Percentiles rank a stretch among this genome's conserved stretches.
phyloP scores from a whole-genome alignment of 2,329 filamentous ascomycete species.

The Alternaria gansuensis region DNA sequence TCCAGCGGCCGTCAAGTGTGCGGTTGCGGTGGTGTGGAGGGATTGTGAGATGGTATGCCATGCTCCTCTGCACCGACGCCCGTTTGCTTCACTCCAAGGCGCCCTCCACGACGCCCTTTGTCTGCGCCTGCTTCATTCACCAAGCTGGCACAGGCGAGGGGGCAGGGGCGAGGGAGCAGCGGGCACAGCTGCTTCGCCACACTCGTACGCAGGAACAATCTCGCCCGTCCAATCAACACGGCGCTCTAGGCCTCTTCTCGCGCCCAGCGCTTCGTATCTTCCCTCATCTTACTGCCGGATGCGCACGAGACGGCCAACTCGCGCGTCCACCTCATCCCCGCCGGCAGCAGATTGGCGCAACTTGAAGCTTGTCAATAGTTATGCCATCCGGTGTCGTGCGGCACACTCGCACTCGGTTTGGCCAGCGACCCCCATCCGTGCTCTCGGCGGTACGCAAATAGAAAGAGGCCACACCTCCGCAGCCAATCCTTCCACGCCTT shows the following conservation, averaged over 20 bases:
- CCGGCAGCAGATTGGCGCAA: not conserved
- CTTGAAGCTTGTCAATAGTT: slow-evolving; percentile 3
- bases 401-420: slow-evolving; percentile 17
- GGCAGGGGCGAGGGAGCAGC: slow-evolving; percentile 24
- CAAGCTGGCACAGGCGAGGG: slow-evolving; percentile 23
- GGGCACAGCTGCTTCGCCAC: slow-evolving; percentile 34
- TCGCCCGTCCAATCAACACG: slow-evolving; percentile 23
- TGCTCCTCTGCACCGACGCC: slow-evolving; percentile 4
- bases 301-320: not conserved
- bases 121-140: slow-evolving; percentile 9
- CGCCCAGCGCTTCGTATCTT: slow-evolving; percentile 17
- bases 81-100: slow-evolving; percentile 3
- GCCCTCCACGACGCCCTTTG: slow-evolving; percentile 12
- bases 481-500: slow-evolving; percentile 13
- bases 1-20: slow-evolving; percentile 20
- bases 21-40: not conserved
- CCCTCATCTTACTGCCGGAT: slow-evolving; percentile 4
- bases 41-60: not conserved
- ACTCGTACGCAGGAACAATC: slow-evolving; percentile 34
- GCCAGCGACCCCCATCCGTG: slow-evolving; percentile 28
- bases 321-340: not conserved
- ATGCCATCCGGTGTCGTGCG: slow-evolving; percentile 21
- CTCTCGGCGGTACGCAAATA: slow-evolving; percentile 18
- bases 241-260: slow-evolving; percentile 12
- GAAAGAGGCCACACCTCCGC: slow-evolving; percentile 3